A percentile compares a stretch with the other conserved stretches of the same genome.
Evolutionary conservation across 495 filamentous ascomycete genomes (phyloP).

Genomic region (Zalerion maritima): DNA sequence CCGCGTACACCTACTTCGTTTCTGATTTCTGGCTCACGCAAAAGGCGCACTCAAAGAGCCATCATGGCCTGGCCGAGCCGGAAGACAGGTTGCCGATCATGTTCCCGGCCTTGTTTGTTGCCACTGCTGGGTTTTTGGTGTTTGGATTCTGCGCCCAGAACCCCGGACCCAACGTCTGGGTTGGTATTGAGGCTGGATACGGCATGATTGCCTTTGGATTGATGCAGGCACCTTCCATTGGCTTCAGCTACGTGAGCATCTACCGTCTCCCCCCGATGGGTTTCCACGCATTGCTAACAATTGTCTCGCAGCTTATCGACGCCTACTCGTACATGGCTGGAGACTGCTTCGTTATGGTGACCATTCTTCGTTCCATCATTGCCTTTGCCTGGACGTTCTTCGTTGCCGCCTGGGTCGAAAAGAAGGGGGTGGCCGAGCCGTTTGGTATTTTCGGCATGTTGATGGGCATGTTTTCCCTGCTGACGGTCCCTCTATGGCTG

Average conservation of each 20-base stretch:
- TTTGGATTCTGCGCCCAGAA: conserved; percentile 19
- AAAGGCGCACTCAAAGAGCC: conserved; percentile 6
- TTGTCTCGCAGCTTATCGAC: conserved; percentile 14
- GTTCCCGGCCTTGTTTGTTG: conserved; percentile 12
- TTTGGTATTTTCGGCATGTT: no score
- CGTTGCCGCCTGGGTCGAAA: conserved; percentile 16
- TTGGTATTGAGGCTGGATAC: conserved; percentile 16
- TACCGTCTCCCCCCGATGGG: not conserved
- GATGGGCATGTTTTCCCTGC: no score
- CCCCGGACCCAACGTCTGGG: conserved; percentile 9
- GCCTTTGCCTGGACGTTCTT: conserved; percentile 18
- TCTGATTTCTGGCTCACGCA: conserved; percentile 9
- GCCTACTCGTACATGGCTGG: conserved; percentile 16
- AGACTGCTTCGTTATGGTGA: conserved; percentile 21
- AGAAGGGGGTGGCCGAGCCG: no score
- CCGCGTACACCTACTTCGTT: conserved; percentile 5
- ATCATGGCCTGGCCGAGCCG: conserved; percentile 15
- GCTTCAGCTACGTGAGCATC: conserved; percentile 20
- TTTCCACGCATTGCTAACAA: no score
- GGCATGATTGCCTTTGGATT: conserved; percentile 19
- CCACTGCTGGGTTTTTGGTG: conserved; percentile 14
- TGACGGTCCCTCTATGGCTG: no score
- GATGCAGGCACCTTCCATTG: conserved; percentile 14
- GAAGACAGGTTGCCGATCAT: conserved; percentile 13
- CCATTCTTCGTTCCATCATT: conserved; percentile 14